Conservation (phyloP, 495 filamentous ascomycete genomes). For the Hamigera avellanea region DNA sequence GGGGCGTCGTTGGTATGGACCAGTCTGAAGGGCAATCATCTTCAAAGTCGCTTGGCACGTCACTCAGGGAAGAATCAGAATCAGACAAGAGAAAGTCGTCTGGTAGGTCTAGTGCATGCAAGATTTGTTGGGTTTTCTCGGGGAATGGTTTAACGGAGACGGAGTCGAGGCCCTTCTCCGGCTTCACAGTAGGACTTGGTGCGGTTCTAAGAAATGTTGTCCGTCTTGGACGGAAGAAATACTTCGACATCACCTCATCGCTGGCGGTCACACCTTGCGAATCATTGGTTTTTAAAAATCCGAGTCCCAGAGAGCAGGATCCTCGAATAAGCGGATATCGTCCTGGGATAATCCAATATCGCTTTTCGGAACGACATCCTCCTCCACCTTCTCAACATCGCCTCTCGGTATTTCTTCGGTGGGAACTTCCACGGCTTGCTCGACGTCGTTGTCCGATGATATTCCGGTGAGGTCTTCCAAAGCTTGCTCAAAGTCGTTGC, state of each 20-base stretch:
- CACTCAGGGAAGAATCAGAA: slow-evolving; percentile 24
- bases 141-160: background rate
- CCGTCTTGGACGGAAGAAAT: slow-evolving; percentile 12
- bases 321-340: background rate
- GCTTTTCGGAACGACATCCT: too few species aligned
- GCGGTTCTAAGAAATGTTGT: background rate
- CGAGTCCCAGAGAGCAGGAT: slow-evolving; percentile 14
- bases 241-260: slow-evolving; percentile 34
- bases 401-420: too few species aligned
- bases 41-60: slow-evolving; percentile 19
- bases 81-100: slow-evolving; percentile 18
- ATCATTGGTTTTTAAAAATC: slow-evolving; percentile 35
- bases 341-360: too few species aligned
- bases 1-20: background rate
- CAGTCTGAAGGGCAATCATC: background rate
- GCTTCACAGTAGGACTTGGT: too few species aligned
- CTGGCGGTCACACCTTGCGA: slow-evolving; percentile 21
- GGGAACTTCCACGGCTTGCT: too few species aligned
- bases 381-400: too few species aligned
- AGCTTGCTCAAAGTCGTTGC: too few species aligned
- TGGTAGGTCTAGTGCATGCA: background rate
- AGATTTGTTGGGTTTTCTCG: background rate
- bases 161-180: too few species aligned
- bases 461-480: too few species aligned
- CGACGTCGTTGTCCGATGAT: too few species aligned